These are phyloP conservation scores for Syzygium malaccense DNA, from an alignment of 441 rosid genomes.

Conservation along the genomic window DNA sequence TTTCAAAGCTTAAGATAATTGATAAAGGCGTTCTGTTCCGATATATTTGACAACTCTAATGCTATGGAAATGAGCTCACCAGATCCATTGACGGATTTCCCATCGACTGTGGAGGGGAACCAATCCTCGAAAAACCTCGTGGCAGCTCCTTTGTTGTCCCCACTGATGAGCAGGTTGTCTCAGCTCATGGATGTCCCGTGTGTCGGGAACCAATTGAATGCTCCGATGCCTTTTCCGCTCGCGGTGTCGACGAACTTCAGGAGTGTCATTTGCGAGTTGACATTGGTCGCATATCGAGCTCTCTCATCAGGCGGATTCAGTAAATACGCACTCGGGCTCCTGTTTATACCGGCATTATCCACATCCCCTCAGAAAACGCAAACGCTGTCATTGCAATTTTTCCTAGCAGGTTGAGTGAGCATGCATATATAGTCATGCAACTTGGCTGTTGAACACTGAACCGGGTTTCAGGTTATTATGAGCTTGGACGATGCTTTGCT, in stretches of 20 bases:
- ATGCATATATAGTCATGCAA: background rate
- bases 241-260: conserved; percentile 28
- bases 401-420: background rate
- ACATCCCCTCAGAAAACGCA: conserved; percentile 26
- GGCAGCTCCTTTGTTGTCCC: conserved; percentile 64
- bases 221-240: conserved; percentile 25
- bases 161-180: conserved; percentile 45
- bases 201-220: conserved; percentile 51
- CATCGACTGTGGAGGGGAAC: background rate
- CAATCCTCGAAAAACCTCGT: conserved; percentile 53
- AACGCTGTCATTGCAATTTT: too few species aligned
- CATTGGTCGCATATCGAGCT: conserved; percentile 23
- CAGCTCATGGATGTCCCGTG: conserved; percentile 57
- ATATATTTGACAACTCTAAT: background rate
- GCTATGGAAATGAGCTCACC: background rate
- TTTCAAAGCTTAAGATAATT: background rate
- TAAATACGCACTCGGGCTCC: conserved; percentile 51
- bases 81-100: background rate
- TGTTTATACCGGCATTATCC: conserved; percentile 39
- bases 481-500: conserved; percentile 41
- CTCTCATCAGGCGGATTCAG: conserved; percentile 39
- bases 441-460: conserved; percentile 31
- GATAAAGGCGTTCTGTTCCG: background rate
- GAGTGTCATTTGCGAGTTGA: conserved; percentile 44
- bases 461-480: conserved; percentile 39